Evolutionary conservation across 2,329 filamentous ascomycete genomes (phyloP).

Genomic region (Penicillium sp.): DNA sequence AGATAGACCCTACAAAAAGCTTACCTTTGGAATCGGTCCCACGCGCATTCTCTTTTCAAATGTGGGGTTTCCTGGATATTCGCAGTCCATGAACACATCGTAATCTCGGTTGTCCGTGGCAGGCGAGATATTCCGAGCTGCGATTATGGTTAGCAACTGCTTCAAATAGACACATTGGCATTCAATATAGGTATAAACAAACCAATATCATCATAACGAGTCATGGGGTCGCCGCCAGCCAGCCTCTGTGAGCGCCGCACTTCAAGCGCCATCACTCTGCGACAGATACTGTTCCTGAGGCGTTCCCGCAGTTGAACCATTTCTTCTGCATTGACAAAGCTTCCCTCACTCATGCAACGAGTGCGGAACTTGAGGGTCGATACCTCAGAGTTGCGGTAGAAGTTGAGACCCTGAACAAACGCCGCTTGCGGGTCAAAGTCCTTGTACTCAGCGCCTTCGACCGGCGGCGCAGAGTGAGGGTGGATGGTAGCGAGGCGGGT

Average conservation of each 20-base stretch:
- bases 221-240: slow-evolving; percentile 36
- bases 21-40: slow-evolving; percentile 41
- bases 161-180: not conserved
- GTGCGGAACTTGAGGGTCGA: slow-evolving; percentile 38
- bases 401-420: slow-evolving; percentile 41
- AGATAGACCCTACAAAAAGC: not conserved
- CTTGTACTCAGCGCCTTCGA: slow-evolving; percentile 40
- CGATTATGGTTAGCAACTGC: slow-evolving; percentile 4
- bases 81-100: slow-evolving; percentile 43
- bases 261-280: slow-evolving; percentile 45
- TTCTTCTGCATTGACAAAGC: slow-evolving; percentile 46
- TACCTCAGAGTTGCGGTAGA: slow-evolving; percentile 41
- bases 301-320: slow-evolving; percentile 41
- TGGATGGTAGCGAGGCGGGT: slow-evolving; percentile 49
- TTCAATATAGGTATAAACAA: slow-evolving; percentile 9
- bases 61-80: slow-evolving; percentile 31
- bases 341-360: slow-evolving; percentile 41
- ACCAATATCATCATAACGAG: slow-evolving; percentile 40
- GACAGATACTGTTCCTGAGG: slow-evolving; percentile 41
- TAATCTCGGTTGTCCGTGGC: slow-evolving; percentile 38
- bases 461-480: slow-evolving; percentile 42
- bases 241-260: slow-evolving; percentile 41
- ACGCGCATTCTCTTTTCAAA: slow-evolving; percentile 41
- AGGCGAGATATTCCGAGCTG: slow-evolving; percentile 32
- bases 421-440: slow-evolving; percentile 44